These are phyloP conservation scores for Pugionium dolabratum DNA, from an alignment of 345 rosid species.

Conservation along the genomic window DNA sequence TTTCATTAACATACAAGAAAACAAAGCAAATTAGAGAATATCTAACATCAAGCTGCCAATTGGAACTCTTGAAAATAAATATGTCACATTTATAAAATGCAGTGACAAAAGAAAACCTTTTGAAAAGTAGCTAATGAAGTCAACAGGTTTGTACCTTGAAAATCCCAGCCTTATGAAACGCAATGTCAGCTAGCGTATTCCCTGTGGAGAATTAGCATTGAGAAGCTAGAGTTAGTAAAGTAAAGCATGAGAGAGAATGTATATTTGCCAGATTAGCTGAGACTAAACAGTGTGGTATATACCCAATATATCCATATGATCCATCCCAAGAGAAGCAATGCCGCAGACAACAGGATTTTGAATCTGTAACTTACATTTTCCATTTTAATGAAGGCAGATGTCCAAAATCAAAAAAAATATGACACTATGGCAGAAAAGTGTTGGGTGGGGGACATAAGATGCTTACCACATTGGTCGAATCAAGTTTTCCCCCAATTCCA, in stretches of 20 bases:
- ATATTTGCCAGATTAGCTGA: background rate
- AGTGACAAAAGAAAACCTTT: slow-evolving; percentile 19
- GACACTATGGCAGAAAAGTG: background rate
- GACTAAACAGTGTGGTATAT: slow-evolving; percentile 26
- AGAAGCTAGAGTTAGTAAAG: slow-evolving; percentile 18
- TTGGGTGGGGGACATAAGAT: slow-evolving; percentile 22
- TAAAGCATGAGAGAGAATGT: background rate
- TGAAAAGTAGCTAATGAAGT: slow-evolving; percentile 1
- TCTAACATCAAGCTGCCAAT: slow-evolving; percentile 44
- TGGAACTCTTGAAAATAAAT: slow-evolving; percentile 31
- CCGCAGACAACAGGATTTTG: slow-evolving; percentile 86
- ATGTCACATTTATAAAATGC: slow-evolving; percentile 26
- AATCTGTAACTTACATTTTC: slow-evolving; percentile 54
- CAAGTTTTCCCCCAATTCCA: slow-evolving; percentile 75
- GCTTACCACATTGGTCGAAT: slow-evolving; percentile 85
- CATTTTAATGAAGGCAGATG: slow-evolving; percentile 5
- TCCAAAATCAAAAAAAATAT: slow-evolving; percentile 6
- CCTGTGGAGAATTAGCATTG: slow-evolving; percentile 50
- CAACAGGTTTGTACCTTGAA: slow-evolving; percentile 66
- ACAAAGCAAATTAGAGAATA: slow-evolving; percentile 53
- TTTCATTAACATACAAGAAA: slow-evolving; percentile 62
- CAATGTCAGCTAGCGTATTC: slow-evolving; percentile 68
- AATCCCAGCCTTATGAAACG: slow-evolving; percentile 88
- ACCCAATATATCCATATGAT: slow-evolving; percentile 79
- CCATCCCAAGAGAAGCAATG: slow-evolving; percentile 83